phyloP scores from a whole-genome alignment of 306 rosid species.

The Echinosophora koreensis region DNA sequence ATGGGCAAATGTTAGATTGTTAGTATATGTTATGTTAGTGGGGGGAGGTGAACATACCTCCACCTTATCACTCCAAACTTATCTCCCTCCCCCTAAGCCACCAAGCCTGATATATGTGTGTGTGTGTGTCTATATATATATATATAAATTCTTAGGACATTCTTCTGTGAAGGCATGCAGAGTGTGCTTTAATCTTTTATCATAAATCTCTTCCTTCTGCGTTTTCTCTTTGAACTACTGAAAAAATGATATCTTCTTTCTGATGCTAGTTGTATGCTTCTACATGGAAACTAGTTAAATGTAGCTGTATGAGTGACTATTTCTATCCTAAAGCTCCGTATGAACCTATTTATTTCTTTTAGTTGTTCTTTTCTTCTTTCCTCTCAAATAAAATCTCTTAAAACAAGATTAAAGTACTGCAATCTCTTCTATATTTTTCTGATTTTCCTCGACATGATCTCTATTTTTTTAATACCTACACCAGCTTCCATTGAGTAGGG shows the following conservation, averaged over 20 bases:
- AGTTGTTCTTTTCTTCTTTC: conserved; percentile 25
- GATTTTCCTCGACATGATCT: background rate
- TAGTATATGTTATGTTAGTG: too few species aligned
- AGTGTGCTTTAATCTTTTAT: background rate
- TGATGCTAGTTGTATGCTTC: conserved; percentile 5
- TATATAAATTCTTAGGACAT: background rate
- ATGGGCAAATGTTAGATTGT: too few species aligned
- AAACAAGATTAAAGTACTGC: background rate
- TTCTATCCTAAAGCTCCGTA: background rate
- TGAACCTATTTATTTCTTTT: conserved; percentile 1
- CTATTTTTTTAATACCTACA: background rate
- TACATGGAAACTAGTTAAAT: background rate
- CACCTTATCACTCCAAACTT: too few species aligned
- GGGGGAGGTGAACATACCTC: too few species aligned
- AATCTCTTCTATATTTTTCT: background rate
- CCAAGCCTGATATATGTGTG: background rate
- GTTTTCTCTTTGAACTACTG: background rate
- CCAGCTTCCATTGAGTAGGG: background rate
- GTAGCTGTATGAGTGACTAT: conserved; percentile 2
- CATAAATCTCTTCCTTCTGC: background rate
- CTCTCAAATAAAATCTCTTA: background rate
- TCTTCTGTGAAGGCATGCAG: background rate
- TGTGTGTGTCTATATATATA: background rate
- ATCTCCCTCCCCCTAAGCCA: too few species aligned
- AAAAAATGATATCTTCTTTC: conserved; percentile 4